A percentile compares a stretch with the other conserved stretches of the same genome.
These are phyloP conservation scores for Leccinum longicurvipes DNA, from an alignment of 768 basidiomycete genomes.

Conservation along the genomic window DNA sequence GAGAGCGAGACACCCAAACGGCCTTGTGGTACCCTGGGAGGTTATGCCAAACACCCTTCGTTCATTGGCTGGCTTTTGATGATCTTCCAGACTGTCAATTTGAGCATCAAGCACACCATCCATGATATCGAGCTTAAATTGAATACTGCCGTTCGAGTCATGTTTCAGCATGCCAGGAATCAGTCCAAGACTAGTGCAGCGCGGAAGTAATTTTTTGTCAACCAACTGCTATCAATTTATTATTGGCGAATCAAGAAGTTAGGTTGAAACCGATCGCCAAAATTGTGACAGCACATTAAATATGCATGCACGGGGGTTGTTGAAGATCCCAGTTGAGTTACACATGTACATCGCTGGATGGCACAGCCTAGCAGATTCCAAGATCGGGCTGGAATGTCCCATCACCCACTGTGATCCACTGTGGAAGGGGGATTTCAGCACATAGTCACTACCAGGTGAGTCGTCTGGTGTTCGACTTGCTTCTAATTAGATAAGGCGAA, in stretches of 20 bases:
- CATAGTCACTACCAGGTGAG: not conserved
- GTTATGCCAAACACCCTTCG: not conserved
- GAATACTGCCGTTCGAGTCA: not conserved
- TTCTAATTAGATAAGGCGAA: not conserved
- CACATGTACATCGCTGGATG: not conserved
- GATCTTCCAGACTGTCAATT: not conserved
- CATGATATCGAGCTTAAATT: not conserved
- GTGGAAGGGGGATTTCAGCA: not conserved
- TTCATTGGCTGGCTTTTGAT: not conserved
- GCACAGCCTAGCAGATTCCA: not conserved
- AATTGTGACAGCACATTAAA: not conserved
- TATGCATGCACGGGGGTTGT: not conserved
- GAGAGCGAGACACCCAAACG: not conserved
- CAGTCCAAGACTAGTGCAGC: not conserved
- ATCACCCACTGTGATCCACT: not conserved
- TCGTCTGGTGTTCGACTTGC: not conserved
- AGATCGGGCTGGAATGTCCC: not conserved
- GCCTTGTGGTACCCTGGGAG: not conserved
- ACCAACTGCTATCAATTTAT: no score
- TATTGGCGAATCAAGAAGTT: not conserved
- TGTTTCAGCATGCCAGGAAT: not conserved
- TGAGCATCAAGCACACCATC: not conserved
- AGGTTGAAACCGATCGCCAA: slow-evolving; percentile 9
- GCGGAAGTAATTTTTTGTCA: slow-evolving; percentile 1
- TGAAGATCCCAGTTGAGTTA: not conserved